These are phyloP conservation scores for Penicillium thymicola DNA, from an alignment of 2,329 filamentous ascomycete species.

Conservation along the genomic window DNA sequence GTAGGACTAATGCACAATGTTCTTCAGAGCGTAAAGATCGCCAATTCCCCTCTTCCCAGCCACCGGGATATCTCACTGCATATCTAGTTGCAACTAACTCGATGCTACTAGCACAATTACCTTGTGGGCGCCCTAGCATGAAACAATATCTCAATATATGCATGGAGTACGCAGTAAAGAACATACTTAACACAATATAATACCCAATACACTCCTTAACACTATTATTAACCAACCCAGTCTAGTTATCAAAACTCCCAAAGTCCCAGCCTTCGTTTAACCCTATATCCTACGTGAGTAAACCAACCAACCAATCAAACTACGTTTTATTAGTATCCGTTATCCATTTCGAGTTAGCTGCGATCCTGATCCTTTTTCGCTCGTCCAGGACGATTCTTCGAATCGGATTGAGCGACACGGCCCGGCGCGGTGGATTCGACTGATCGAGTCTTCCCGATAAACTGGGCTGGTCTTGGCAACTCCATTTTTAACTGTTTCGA, in stretches of 20 bases:
- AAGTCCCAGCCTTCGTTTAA: background rate
- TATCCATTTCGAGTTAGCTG: background rate
- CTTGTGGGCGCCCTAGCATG: background rate
- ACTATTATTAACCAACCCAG: background rate
- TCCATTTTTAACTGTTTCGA: background rate
- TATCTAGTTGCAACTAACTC: background rate
- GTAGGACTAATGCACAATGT: background rate
- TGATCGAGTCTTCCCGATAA: constrained; percentile 1
- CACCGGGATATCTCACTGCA: background rate
- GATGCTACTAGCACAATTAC: background rate
- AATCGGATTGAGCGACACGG: background rate
- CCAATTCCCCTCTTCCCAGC: background rate
- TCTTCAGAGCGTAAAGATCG: background rate
- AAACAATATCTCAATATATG: background rate
- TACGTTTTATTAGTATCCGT: background rate
- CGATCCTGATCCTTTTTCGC: background rate
- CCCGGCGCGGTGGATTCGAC: constrained; percentile 2
- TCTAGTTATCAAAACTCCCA: background rate
- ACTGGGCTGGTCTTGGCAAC: background rate
- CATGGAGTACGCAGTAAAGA: background rate
- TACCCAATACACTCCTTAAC: background rate
- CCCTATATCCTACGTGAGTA: background rate
- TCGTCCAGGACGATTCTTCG: background rate
- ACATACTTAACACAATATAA: background rate
- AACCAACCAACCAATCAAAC: background rate